These are phyloP conservation scores for Botrytis deweyae DNA, from an alignment of 2,329 filamentous ascomycete species.

Conservation along the genomic window DNA sequence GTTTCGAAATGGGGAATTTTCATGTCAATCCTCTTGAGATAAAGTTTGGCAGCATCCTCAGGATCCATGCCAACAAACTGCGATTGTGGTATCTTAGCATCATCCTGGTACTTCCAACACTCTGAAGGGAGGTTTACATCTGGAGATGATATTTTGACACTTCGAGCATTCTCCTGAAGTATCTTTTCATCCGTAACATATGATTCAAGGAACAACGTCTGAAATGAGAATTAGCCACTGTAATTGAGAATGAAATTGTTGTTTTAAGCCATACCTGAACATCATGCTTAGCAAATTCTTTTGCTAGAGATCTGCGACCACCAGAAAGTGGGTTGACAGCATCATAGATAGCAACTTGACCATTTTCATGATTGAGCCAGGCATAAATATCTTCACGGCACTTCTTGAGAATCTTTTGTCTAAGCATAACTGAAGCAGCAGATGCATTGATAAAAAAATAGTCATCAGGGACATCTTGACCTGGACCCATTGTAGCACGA, in stretches of 20 bases:
- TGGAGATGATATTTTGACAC: conserved; percentile 96
- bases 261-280: conserved; percentile 63
- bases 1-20: conserved; percentile 96
- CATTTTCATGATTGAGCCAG: conserved; percentile 95
- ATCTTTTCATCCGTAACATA: conserved; percentile 91
- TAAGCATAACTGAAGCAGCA: conserved; percentile 84
- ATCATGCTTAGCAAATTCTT: conserved; percentile 97
- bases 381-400: conserved; percentile 96
- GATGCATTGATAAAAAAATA: conserved; percentile 98
- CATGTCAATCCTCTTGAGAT: conserved; percentile 83
- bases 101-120: conserved; percentile 14
- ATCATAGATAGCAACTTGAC: conserved; percentile 97
- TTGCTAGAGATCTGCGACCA: conserved; percentile 80
- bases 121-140: conserved; percentile 58
- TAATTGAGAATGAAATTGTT: neutral
- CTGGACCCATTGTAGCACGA: conserved; percentile 81
- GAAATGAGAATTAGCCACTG: conserved; percentile 25
- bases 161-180: conserved; percentile 92
- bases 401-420: conserved; percentile 96
- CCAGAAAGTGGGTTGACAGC: conserved; percentile 89
- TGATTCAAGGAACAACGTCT: conserved; percentile 96
- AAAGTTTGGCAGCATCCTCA: conserved; percentile 88
- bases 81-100: conserved; percentile 22
- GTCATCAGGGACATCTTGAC: conserved; percentile 85
- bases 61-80: conserved; percentile 89